These are phyloP conservation scores for Zoysia japonica DNA, from an alignment of 176 grass and related monocot species.

Conservation along the genomic window DNA sequence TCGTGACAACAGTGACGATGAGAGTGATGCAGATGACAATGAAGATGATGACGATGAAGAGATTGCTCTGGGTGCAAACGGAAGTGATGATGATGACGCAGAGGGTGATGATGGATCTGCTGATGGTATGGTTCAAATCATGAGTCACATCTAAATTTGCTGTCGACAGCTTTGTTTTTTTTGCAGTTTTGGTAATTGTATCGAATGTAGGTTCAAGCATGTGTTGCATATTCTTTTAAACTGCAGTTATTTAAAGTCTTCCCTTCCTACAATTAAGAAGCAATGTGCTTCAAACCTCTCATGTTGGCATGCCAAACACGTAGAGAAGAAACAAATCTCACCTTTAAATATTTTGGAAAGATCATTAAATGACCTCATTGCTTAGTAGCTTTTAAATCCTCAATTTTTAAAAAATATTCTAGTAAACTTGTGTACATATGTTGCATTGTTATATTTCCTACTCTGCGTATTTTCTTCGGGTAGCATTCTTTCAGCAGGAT, in stretches of 20 bases:
- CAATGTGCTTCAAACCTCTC: background rate
- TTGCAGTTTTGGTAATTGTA: background rate
- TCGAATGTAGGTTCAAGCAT: background rate
- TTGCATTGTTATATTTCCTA: no score
- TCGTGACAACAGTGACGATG: constrained; percentile 51
- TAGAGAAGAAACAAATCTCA: no score
- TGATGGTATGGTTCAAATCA: constrained; percentile 45
- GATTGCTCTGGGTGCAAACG: constrained; percentile 52
- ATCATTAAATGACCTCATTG: background rate
- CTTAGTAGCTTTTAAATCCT: no score
- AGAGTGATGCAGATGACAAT: constrained; percentile 38
- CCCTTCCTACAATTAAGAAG: background rate
- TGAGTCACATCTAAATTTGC: constrained; percentile 6
- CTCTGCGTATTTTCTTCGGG: no score
- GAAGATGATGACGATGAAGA: constrained; percentile 43
- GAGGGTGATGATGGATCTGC: constrained; percentile 51
- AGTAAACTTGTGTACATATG: no score
- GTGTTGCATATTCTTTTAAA: background rate
- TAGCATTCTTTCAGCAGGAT: no score
- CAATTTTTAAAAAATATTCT: no score
- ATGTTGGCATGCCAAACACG: background rate
- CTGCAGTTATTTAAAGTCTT: background rate
- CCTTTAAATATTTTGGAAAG: constrained; percentile 4
- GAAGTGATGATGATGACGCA: constrained; percentile 39
- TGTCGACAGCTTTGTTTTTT: background rate